These are phyloP conservation scores for Trichoderma sp. DNA, from an alignment of 2,329 filamentous ascomycete genomes.

Conservation along the genomic window DNA sequence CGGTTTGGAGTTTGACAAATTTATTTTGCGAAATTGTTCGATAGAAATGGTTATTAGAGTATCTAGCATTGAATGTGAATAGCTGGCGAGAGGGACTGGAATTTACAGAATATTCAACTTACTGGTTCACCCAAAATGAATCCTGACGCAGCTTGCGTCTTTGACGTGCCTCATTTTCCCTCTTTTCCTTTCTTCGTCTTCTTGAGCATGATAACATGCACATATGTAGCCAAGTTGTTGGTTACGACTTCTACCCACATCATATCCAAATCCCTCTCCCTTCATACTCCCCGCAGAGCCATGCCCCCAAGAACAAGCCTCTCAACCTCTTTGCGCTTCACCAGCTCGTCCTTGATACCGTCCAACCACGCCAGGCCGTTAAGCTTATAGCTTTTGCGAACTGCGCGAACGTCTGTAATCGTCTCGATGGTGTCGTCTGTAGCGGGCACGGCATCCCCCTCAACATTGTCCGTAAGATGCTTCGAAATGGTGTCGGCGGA, in stretches of 20 bases:
- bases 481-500: constrained; percentile 49
- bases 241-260: neutral
- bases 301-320: constrained; percentile 71
- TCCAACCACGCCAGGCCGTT: constrained; percentile 57
- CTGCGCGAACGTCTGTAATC: constrained; percentile 63
- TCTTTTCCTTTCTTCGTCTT: too few relatives aligned
- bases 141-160: neutral
- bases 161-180: neutral
- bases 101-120: neutral
- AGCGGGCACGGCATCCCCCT: constrained; percentile 59
- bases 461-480: constrained; percentile 61
- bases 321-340: constrained; percentile 59
- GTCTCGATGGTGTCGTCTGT: constrained; percentile 60
- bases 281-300: constrained; percentile 51
- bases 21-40: neutral
- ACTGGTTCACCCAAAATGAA: neutral
- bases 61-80: neutral
- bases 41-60: neutral
- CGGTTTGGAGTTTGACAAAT: constrained; percentile 2
- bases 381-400: constrained; percentile 86
- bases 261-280: neutral
- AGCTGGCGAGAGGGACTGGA: neutral
- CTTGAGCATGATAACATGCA: too few relatives aligned
- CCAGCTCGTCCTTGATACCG: constrained; percentile 41
- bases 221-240: neutral